Evolutionary conservation across 1,139 yeast species (phyloP), one percentile per base, ranked within the genome.

Genomic region (Geotrichum candidum): DNA sequence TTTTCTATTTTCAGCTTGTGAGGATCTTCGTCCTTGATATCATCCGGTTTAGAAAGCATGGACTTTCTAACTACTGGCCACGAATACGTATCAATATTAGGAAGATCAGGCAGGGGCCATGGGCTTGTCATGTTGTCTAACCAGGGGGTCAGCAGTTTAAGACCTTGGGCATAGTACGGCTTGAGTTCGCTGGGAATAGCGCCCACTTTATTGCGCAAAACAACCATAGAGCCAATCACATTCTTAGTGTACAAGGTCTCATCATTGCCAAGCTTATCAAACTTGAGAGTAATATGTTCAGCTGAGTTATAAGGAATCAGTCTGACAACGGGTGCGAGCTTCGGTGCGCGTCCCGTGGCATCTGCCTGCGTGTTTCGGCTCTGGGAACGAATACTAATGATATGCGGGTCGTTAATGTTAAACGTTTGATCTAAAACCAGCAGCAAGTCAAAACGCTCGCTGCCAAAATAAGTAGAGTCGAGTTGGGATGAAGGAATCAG

Each of bases 21-120:
- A 35, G 7, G 13, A 11, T 46, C 22, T 46, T 41, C 27, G 7
- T 22, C 18, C 27, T 45, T 33, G 11, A n/a, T 23, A 29, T 45
- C 57, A 18, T 46, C 85, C 1, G 88, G 95, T 70, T 90, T 96
- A 0, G 94, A 87, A 58, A 90, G 76, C 62, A 90, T 75, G 0
- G 95, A 86, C 66, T 84, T 81, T 71, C 90, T 96, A 25, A 90
- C 96, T 72, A 89, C 96, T 65, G 79, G 77, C 0, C 91, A 80
- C 2, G 82, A 81, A 70, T 84, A 90, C 56, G 78, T 78, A 1
- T 86, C 85, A 5, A 90, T 84, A 1, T 78, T 71, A 1, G 90
- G 83, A 65, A 89, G 76, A 57, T 87, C 89, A 0, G 96, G 95
- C 57, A 92, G 76, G 1, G 96, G 96, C 96, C 96, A 91, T 4